Conservation (phyloP, 1,284 basidiomycete genomes). For the Ganoderma meredithae region DNA sequence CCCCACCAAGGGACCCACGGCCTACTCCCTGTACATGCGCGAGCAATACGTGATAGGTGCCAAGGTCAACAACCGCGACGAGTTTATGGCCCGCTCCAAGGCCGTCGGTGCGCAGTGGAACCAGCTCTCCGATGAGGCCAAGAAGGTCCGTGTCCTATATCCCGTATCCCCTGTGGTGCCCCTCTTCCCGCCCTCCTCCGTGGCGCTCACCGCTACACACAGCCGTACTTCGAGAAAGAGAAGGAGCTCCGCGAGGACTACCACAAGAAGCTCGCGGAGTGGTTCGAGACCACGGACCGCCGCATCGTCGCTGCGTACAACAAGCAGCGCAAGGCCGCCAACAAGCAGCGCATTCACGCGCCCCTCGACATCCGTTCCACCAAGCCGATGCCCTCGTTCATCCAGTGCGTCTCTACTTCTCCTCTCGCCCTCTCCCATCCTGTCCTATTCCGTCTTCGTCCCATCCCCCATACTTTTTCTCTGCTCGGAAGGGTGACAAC, state of each 20-base stretch:
- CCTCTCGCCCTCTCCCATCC: background rate
- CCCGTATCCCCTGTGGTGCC: background rate
- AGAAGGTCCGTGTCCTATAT: slow-evolving; percentile 27
- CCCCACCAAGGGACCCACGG: background rate
- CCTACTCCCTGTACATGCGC: slow-evolving; percentile 17
- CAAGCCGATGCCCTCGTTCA: background rate
- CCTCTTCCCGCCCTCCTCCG: background rate
- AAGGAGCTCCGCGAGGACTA: slow-evolving; percentile 9
- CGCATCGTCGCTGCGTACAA: slow-evolving; percentile 28
- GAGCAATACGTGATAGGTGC: slow-evolving; percentile 4
- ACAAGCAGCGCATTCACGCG: background rate
- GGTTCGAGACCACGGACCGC: slow-evolving; percentile 21
- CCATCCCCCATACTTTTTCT: background rate
- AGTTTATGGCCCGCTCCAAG: background rate
- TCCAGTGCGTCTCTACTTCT: background rate
- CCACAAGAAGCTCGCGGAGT: slow-evolving; percentile 25
- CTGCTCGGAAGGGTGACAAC: background rate
- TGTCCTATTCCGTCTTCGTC: background rate
- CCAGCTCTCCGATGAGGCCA: slow-evolving; percentile 32
- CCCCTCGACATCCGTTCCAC: background rate
- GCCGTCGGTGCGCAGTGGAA: slow-evolving; percentile 22
- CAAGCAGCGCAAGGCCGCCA: slow-evolving; percentile 17
- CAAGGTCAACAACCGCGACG: background rate
- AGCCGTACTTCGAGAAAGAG: slow-evolving; percentile 23
- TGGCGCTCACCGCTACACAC: background rate